Evolutionary conservation across 2,329 filamentous ascomycete genomes (phyloP), one percentile per base, ranked within the genome.

Genomic region (Aspergillus ochraceoroseus): DNA sequence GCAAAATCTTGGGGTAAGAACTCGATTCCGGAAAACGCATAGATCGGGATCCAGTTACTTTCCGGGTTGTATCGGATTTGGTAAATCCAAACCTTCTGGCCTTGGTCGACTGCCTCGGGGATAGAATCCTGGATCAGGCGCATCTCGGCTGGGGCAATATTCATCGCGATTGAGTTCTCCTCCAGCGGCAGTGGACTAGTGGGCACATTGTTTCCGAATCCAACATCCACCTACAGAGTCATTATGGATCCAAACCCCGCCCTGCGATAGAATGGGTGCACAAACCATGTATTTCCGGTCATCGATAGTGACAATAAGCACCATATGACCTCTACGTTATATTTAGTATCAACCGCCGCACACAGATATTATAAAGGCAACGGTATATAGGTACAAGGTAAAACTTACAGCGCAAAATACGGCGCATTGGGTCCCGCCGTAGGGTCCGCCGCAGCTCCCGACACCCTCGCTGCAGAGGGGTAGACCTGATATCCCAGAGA

Each of bases 1-100:
- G 70, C 71, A 52, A 79, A 85, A 59, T 85, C 82, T 29, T 66
- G 60, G 3, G 71, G 72, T 22, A 77, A 57, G 58, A 83, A 85
- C 59, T 85, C 81, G 11, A 73, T 66, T 45, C 83, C 77, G 2
- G 74, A 72, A 58, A 87, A 88, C 46, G 73, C 76, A 58, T 85
- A 86, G 32, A 71, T 74, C 1, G 75, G 66, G 14, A 72, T 66
- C 77, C 82, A 88, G 2, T 68, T 66, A 32, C 62, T 65, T 0
- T 71, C 63, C 0, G 56, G 29, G 3, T 63, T 60, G 46, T 76
- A 71, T 18, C 75, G 71, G 48, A 76, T 75, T 59, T 83, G 73
- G 54, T 81, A 83, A 41, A 83, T 71, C 81, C 80, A 85, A 41
- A 76, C 59, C 43, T 72, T 73, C 22, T 70, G 67, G 17, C 43